Evolutionary conservation across 805 yeast species (phyloP).

Genomic region (Komagataella pseudopastoris): DNA sequence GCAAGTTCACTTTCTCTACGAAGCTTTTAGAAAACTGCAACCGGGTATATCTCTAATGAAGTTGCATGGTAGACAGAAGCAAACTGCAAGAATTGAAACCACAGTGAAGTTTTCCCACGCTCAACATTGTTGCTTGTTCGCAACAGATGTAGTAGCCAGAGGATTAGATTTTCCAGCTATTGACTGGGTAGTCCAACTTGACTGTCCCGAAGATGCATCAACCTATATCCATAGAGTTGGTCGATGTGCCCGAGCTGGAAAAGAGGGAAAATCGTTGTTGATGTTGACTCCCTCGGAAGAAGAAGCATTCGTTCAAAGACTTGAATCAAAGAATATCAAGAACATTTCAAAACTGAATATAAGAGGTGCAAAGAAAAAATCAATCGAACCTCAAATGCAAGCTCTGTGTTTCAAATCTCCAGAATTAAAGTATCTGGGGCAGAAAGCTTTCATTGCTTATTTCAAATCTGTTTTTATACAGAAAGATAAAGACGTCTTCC

Average conservation of each 20-base stretch:
- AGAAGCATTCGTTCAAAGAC: conserved; percentile 53
- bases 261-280: conserved; percentile 68
- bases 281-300: conserved; percentile 80
- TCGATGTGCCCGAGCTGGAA: conserved; percentile 78
- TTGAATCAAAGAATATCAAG: conserved; percentile 43
- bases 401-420: conserved; percentile 87
- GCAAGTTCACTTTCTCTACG: conserved; percentile 84
- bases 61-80: conserved; percentile 82
- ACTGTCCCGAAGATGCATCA: conserved; percentile 82
- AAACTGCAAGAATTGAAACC: conserved; percentile 77
- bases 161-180: conserved; percentile 89
- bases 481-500: conserved; percentile 76
- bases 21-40: conserved; percentile 72
- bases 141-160: conserved; percentile 86
- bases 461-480: conserved; percentile 76
- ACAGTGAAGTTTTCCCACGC: conserved; percentile 66
- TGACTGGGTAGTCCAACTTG: conserved; percentile 90
- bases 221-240: conserved; percentile 91
- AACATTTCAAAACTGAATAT: conserved; percentile 63
- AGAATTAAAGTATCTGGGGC: conserved; percentile 83
- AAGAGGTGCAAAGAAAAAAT: conserved; percentile 57
- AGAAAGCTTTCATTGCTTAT: conserved; percentile 90
- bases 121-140: conserved; percentile 69
- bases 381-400: conserved; percentile 75
- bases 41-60: conserved; percentile 86